Evolutionary conservation across 306 rosid species (phyloP).

Genomic region (Glycyrrhiza uralensis): DNA sequence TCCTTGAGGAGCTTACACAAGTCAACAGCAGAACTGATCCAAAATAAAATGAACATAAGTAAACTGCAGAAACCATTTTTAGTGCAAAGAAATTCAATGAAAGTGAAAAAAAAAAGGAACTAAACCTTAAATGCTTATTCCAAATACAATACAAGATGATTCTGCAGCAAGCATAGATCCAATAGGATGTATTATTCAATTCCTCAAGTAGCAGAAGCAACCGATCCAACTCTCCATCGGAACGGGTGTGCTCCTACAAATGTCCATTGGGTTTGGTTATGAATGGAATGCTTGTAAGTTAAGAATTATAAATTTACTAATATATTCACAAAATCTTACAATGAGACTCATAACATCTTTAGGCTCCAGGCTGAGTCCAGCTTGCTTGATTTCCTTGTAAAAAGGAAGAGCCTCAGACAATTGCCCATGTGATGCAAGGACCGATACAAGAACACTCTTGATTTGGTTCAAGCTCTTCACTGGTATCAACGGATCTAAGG

Average conservation of each 20-base stretch:
- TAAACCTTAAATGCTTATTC: constrained; percentile 63
- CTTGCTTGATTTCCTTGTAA: constrained; percentile 54
- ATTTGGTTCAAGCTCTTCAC: constrained; percentile 46
- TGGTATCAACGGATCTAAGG: constrained; percentile 49
- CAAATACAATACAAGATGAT: constrained; percentile 58
- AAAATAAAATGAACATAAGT: constrained; percentile 26
- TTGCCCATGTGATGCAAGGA: constrained; percentile 65
- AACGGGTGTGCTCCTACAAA: constrained; percentile 50
- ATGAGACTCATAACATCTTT: constrained; percentile 59
- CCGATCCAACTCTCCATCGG: constrained; percentile 53
- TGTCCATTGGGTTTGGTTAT: not conserved
- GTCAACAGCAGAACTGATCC: constrained; percentile 53
- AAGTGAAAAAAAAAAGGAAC: not conserved
- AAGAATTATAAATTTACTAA: not conserved
- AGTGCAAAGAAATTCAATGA: constrained; percentile 7
- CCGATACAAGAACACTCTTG: constrained; percentile 56
- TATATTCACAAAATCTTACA: constrained; percentile 46
- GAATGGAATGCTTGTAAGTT: not conserved
- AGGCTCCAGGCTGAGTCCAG: constrained; percentile 52
- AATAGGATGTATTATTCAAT: constrained; percentile 44
- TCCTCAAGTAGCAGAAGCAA: constrained; percentile 59
- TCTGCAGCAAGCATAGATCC: constrained; percentile 72
- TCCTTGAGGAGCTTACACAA: constrained; percentile 70
- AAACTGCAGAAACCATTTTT: not conserved
- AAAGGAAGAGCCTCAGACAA: constrained; percentile 53